Evolutionary conservation across 495 filamentous ascomycete species (phyloP).

Genomic region (Aspergillus sclerotiicarbonarius): DNA sequence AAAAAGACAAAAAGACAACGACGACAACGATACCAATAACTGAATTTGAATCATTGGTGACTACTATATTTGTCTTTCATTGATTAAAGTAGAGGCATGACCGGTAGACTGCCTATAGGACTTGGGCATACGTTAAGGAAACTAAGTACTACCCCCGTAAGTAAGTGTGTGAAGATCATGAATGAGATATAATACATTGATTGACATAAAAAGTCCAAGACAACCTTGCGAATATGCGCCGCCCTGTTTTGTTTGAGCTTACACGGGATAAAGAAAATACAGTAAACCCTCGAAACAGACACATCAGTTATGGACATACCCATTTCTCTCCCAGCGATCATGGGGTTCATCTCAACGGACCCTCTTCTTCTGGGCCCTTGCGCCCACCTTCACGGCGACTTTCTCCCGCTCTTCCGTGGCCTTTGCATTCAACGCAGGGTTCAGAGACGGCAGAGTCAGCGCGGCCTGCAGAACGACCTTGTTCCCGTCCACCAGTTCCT

Average conservation of each 20-base stretch:
- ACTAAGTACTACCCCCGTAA: too few species aligned
- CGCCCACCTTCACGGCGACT: slow-evolving; percentile 35
- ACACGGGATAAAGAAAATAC: not conserved
- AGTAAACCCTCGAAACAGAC: slow-evolving; percentile 9
- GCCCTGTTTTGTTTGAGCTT: slow-evolving; percentile 8
- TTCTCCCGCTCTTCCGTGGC: slow-evolving; percentile 39
- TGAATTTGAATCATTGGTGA: too few species aligned
- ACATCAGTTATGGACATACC: slow-evolving; percentile 20
- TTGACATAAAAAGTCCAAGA: not conserved
- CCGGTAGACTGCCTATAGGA: not conserved
- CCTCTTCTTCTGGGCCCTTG: slow-evolving; percentile 26
- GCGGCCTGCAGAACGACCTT: slow-evolving; percentile 33
- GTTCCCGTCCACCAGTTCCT: slow-evolving; percentile 41
- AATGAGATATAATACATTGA: slow-evolving; percentile 3
- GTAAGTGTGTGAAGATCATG: not conserved
- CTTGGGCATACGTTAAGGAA: too few species aligned
- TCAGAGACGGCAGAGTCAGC: slow-evolving; percentile 34
- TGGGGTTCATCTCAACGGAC: slow-evolving; percentile 19
- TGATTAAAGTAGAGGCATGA: not conserved
- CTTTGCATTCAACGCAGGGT: slow-evolving; percentile 31
- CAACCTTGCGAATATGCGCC: slow-evolving; percentile 5
- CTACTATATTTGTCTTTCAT: too few species aligned
- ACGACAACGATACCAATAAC: too few species aligned
- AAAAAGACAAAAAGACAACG: too few species aligned
- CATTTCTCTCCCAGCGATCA: not conserved